A percentile compares a stretch with the other conserved stretches of the same genome.
These are phyloP conservation scores for Mentha longifolia DNA, from an alignment of 257 asterid genomes.

Conservation along the genomic window DNA sequence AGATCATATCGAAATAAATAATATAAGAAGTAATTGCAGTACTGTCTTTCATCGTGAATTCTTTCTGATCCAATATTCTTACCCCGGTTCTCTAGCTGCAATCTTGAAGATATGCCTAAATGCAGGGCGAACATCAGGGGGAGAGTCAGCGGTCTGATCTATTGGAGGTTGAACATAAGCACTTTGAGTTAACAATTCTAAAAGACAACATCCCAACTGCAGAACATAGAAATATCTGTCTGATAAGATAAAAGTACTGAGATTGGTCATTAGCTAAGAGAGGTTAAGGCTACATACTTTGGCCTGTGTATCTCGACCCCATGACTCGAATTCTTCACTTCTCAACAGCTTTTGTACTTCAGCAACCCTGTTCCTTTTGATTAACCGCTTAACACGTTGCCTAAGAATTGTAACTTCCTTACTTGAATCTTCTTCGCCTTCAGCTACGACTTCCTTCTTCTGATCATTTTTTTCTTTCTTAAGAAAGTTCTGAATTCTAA, in stretches of 20 bases:
- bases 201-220: conserved; percentile 96
- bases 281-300: conserved; percentile 59
- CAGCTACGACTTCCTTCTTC: conserved; percentile 45
- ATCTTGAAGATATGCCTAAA: conserved; percentile 83
- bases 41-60: conserved; percentile 16
- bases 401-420: conserved; percentile 58
- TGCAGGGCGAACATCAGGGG: conserved; percentile 96
- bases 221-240: conserved; percentile 32
- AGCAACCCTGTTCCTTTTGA: conserved; percentile 60
- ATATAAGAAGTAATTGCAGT: background rate
- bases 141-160: conserved; percentile 72
- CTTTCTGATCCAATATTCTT: conserved; percentile 28
- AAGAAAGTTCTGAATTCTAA: conserved; percentile 81
- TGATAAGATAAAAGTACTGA: conserved; percentile 23
- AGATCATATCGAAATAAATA: conserved; percentile 10
- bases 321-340: conserved; percentile 70
- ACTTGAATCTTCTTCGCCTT: conserved; percentile 50
- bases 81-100: conserved; percentile 71
- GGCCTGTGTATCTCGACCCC: conserved; percentile 86
- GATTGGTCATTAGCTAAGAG: conserved; percentile 20
- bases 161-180: conserved; percentile 89
- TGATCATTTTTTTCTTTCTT: conserved; percentile 62
- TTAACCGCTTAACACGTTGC: conserved; percentile 75
- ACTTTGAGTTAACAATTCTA: conserved; percentile 77
- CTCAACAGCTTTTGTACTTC: conserved; percentile 83